phyloP scores from a whole-genome alignment of 2,329 filamentous ascomycete species.

The Macrophomina tecta region DNA sequence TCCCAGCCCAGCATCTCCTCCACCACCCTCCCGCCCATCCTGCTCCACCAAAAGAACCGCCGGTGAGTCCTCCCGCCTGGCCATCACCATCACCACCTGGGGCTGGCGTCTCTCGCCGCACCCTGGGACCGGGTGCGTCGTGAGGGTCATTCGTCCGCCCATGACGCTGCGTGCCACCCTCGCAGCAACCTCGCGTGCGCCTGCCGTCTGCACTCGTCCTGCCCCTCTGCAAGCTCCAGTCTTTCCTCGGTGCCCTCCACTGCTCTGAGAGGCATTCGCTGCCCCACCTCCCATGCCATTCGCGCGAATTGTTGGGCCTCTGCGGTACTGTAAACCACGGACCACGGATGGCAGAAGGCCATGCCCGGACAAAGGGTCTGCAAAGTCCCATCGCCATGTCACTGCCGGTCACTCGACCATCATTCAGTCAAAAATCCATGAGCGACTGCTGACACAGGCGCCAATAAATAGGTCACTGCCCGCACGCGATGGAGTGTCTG shows the following conservation, averaged over 20 bases:
- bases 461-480: background rate
- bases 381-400: background rate
- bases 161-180: background rate
- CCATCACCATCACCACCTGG: background rate
- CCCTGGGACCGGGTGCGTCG: background rate
- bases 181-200: background rate
- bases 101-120: background rate
- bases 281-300: background rate
- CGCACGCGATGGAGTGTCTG: slow-evolving; percentile 43
- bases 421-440: background rate
- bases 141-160: background rate
- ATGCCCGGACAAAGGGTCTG: background rate
- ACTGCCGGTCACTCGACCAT: background rate
- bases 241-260: background rate
- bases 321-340: background rate
- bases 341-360: background rate
- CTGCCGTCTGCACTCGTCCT: background rate
- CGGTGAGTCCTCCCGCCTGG: background rate
- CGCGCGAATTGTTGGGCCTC: background rate
- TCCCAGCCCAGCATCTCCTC: slow-evolving; percentile 1
- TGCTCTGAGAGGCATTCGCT: background rate
- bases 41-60: background rate
- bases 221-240: background rate
- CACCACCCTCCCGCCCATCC: background rate
- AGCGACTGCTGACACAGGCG: background rate